Base-by-base conservation (phyloP, 345 rosid genomes). In the Eucalyptus cloeziana region DNA sequence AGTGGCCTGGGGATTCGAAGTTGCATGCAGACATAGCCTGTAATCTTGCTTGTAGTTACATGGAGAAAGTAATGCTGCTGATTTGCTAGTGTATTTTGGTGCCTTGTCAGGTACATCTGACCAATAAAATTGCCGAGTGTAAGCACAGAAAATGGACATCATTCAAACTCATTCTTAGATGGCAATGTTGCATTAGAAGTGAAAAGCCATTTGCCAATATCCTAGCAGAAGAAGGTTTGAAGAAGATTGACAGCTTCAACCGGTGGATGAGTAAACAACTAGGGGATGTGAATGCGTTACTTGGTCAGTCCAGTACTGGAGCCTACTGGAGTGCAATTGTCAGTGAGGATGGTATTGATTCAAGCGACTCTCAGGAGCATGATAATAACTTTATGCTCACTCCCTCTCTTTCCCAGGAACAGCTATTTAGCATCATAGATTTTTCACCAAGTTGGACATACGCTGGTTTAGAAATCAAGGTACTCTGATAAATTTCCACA, bases 221-320 rank as follows among this genome's bases (percentile, higher is more conserved):
- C 88, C 64, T 91, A 44, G 90, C 92, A 11, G 96, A 92, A 89
- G 96, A 93, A 85, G 95, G 96, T 90, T 89, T 98, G 91, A 95
- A 95, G 93, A 98, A 98, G 92, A 92, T 94, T 90, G 99, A 98
- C 89, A 98, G 99, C 90, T 98, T 98, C 93, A 94, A 92, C 86
- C 94, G 97, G 81, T 97, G 99, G 99, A 95, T 96, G 97, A 95
- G 96, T 91, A 97, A 94, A 91, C 99, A 96, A 92, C 96, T 98
- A 88, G 98, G 94, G 90, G 99, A 98, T 91, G 98, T 96, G 86
- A 93, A 92, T 49, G 97, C 94, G 88, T 90, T 95, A n/a, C 93
- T 87, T 89, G 86, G 92, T 87, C 95, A 94, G 40, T 92, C 98
- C 80, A 94, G 89, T 92, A 92, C 96, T 19, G 94, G 92, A 88